phyloP scores from a whole-genome alignment of 306 rosid genomes.

The Medicago lupulina region DNA sequence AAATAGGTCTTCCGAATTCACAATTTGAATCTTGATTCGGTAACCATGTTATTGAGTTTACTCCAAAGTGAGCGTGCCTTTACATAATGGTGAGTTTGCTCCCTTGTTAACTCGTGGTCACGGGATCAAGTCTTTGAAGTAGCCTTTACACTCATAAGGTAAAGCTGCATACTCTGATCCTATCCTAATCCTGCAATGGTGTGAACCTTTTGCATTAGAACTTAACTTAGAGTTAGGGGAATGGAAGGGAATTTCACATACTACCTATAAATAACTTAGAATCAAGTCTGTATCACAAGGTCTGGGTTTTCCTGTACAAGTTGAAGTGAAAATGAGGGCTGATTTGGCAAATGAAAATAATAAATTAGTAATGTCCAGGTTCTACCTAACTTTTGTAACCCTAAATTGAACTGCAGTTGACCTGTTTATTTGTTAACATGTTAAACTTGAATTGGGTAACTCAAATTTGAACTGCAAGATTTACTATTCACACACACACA shows the following conservation, averaged over 20 bases:
- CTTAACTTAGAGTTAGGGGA: neutral
- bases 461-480: neutral
- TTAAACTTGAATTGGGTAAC: neutral
- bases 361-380: neutral
- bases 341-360: neutral
- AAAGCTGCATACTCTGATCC: neutral
- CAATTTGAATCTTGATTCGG: neutral
- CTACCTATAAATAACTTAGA: neutral
- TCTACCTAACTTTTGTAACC: neutral
- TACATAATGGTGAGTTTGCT: constrained; percentile 1
- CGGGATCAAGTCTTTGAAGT: neutral
- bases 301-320: neutral
- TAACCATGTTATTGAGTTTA: constrained; percentile 20
- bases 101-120: constrained; percentile 12
- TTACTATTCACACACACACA: neutral
- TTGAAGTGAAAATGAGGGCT: neutral
- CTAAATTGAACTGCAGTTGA: neutral
- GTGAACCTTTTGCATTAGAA: constrained; percentile 5
- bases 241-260: neutral
- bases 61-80: constrained; percentile 10
- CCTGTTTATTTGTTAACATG: neutral
- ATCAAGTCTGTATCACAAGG: neutral
- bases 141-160: constrained; percentile 8
- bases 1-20: neutral
- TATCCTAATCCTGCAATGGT: constrained; percentile 2